Evolutionary conservation across 2,329 filamentous ascomycete genomes (phyloP), one percentile per base, ranked within the genome.

Genomic region (Verticillium nubilum): DNA sequence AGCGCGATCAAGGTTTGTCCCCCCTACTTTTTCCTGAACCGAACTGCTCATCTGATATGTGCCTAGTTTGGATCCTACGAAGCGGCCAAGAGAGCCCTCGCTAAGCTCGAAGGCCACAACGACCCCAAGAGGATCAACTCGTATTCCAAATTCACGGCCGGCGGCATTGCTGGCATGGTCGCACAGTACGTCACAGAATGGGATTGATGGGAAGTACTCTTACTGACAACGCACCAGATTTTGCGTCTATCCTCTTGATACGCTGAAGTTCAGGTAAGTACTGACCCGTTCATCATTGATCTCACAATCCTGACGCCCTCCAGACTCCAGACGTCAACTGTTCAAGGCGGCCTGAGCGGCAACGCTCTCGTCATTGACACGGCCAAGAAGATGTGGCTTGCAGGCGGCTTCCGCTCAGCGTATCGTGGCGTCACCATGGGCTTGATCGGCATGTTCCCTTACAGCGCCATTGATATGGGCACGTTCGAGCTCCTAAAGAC

Each of bases 401-500:
- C 87, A 61, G 90, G 91, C 60, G 91, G 91, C 25, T 66, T 93
- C 28, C 80, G 84, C 31, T 83, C 90, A 6, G 94, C 92, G 63
- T 99, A 98, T 73, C 91, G 94, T 58, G 95, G 95, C 47, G 83
- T 99, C 33, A 93, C 92, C 0, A 95, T 98, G 85, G 95, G 95
- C 17, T 82, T 99, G 4, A 78, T 97, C 56, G 95, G 95, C 71
- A 97, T 98, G 87, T 99, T 99, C 68, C 95, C 95, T 0, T 99
- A 98, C 73, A 94, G 92, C 50, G 95, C 95, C 56, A 96, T 99
- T 70, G 95, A 99, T 71, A 88, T 99, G 69, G 92, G 91, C 64
- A 97, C 92, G 0, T 99, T 98, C 69, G 95, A 99, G 75, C 86
- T 95, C 61, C 83, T 97, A 62, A 99, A 99, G 76, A 86, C 84